Evolutionary conservation across 345 rosid species (phyloP), one percentile per base, ranked within the genome.

Genomic region (Brassica carinata): DNA sequence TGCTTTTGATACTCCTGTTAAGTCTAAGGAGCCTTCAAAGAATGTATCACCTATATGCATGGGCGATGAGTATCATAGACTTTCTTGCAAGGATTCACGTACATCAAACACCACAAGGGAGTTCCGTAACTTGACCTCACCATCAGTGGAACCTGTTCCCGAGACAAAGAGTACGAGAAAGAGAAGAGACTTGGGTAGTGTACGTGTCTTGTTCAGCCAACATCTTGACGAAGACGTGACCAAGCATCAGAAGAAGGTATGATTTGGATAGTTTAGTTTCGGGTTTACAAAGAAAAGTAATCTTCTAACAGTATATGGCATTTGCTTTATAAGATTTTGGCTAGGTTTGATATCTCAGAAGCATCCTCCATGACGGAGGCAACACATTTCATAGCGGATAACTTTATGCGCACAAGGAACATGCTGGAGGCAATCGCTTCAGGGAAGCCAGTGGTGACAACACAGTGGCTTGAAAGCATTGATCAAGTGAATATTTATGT

Each of bases 341-440:
- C 85, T 6, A 92, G 88, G 73, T 85, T 95, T 72, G 86, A 91
- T 71, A 87, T 89, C 76, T 79, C 86, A 3, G 85, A 81, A 81
- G 98, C 85, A 29, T 77, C 89, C 61, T 84, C 96, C 58, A 88
- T 95, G 84, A 62, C 72, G 34, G 88, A 89, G 76, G 98, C 97
- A 34, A 91, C 98, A 34, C 97, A 93, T 75, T 93, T 93, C 61
- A 53, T 93, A 81, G 83, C 97, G 2, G 93, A 93, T 83, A 79
- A 71, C 74, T 93, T 91, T 69, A 91, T 87, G 67, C 98, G 97
- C 71, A 93, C 98, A 58, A 84, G 97, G 88, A 91, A 93, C 76
- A 91, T 90, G 94, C 74, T 93, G 72, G 97, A 90, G 86, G 97
- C 98, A 69, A 89, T 93, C 69, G 98, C 93, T 80, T 86, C 84